A percentile compares a stretch with the other conserved stretches of the same genome.
These are phyloP conservation scores for Xerocomus minutiporus DNA, from an alignment of 1,284 basidiomycete species.

Conservation along the genomic window DNA sequence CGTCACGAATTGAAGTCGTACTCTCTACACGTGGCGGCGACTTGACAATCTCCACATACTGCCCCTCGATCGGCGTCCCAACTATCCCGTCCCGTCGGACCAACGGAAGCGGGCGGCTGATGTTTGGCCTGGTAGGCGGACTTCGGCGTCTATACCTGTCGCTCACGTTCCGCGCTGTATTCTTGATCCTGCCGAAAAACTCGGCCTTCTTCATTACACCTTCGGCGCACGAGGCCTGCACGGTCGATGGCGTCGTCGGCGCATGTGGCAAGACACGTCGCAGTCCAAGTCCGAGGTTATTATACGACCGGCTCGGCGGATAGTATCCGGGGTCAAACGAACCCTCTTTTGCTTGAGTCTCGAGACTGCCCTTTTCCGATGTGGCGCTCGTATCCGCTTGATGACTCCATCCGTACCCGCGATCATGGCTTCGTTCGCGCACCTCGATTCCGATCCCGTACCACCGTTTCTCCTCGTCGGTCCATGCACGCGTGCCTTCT, in stretches of 20 bases:
- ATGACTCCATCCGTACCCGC: constrained; percentile 31
- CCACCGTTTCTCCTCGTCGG: constrained; percentile 61
- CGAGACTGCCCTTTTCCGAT: constrained; percentile 29
- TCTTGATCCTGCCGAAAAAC: constrained; percentile 55
- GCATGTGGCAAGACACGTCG: constrained; percentile 37
- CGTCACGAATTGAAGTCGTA: constrained; percentile 40
- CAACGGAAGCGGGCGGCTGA: constrained; percentile 50
- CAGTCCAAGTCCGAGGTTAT: constrained; percentile 46
- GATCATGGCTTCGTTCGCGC: constrained; percentile 17
- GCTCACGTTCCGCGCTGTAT: constrained; percentile 64
- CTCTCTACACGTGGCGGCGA: constrained; percentile 21
- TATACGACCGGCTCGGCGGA: constrained; percentile 29
- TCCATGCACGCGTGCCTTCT: constrained; percentile 51
- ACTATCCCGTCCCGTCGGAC: constrained; percentile 15
- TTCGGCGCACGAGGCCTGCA: constrained; percentile 33
- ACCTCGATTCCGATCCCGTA: constrained; percentile 52
- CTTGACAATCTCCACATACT: constrained; percentile 30
- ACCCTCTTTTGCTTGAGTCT: constrained; percentile 23
- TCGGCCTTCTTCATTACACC: constrained; percentile 64
- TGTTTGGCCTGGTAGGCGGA: constrained; percentile 40
- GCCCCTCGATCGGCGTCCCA: constrained; percentile 27
- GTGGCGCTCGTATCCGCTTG: constrained; percentile 28
- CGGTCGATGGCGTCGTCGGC: constrained; percentile 26
- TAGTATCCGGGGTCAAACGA: constrained; percentile 26
- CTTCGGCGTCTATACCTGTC: constrained; percentile 45